Base-by-base conservation (phyloP, 345 rosid species). In the Abelmoschus esculentus region DNA sequence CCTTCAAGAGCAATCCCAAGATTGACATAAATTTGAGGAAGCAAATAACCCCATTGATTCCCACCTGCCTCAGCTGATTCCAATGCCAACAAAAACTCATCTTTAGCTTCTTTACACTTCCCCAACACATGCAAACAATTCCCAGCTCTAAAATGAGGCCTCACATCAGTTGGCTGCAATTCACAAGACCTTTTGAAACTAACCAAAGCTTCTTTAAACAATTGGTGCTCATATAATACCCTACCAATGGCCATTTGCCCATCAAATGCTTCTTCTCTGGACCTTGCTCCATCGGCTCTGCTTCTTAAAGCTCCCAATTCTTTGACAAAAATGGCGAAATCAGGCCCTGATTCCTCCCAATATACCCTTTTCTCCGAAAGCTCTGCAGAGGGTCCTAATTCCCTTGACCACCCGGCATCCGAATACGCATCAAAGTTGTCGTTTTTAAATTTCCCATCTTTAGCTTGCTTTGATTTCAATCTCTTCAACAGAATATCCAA, bases 351-450 rank as follows among this genome's bases (percentile, higher is more conserved):
- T 63, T 95, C 99, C 58, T 85, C 97, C 99, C 97, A 95, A 55
- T 80, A 80, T 31, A 95, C 67, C 77, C 92, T 88, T 72, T 87
- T 95, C 13, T 90, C 99, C 0, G 92, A 77, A 26, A 85, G 66
- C 46, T 90, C 97, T 11, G 91, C 34, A 5, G 96, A 86, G 0
- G 96, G 89, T 36, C 98, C 96, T 77, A 91, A 58, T 67, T 91
- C 98, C 79, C 97, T 81, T 1, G 98, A 95, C 99, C 98, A 95
- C 0, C 99, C 99, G 4, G 98, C 96, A 67, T 95, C 99, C 2
- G 99, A 95, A 69, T 67, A 86, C 2, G 93, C 76, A 80, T 95
- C 99, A 53, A 83, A 84, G 56, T 91, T 93, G 2, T 86, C 93
- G 0, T 76, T 42, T 38, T 55, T 69, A 53, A 69, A 12, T 38